Base-by-base conservation (phyloP, 192 early-diverging fungal species). In the Thamnidium elegans region DNA sequence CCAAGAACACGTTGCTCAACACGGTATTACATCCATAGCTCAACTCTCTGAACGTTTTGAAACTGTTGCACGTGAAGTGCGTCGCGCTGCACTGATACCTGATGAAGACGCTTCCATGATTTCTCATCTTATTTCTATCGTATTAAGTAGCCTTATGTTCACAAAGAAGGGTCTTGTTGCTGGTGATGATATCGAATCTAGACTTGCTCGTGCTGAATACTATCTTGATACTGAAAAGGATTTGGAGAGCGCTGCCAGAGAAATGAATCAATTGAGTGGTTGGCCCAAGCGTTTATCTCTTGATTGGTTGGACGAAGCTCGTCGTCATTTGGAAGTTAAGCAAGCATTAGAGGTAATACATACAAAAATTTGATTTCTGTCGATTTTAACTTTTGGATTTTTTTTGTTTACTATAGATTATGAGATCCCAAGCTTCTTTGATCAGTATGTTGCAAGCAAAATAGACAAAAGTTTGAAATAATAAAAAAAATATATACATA, bases 211-310 rank as follows among this genome's bases (percentile, higher is more conserved):
- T 42, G 73, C 88, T 8, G 78, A 91, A 68, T 85, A 86, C 68
- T 86, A 90, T 72, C 75, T 98, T 55, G 59, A 68, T 62, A 60
- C 75, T 39, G 81, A 85, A 50, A 84, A 84, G 43, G 91, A 98
- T 72, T 67, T 98, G 54, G 94, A 97, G 44, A 78, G 78, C 51
- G 94, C 94, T 14, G 75, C 92, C 6, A 80, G 96, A 66, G 94
- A 98, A 67, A 67, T 97, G 64, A 97, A 97, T 75, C 94, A 95
- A 15, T 78, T 98, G 51, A 85, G 74, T 47, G 94, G 96, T 8
- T 98, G 96, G 96, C 84, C 91, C 14, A 89, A 90, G 74, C 79
- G 76, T 67, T 75, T 98, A 52, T 89, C 93, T 15, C 69, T 80
- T 72, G 96, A 94, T 77, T 98, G 96, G 96, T 78, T 98, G 26